phyloP scores from a whole-genome alignment of 2,329 filamentous ascomycete genomes.

The Aspergillus sp. region DNA sequence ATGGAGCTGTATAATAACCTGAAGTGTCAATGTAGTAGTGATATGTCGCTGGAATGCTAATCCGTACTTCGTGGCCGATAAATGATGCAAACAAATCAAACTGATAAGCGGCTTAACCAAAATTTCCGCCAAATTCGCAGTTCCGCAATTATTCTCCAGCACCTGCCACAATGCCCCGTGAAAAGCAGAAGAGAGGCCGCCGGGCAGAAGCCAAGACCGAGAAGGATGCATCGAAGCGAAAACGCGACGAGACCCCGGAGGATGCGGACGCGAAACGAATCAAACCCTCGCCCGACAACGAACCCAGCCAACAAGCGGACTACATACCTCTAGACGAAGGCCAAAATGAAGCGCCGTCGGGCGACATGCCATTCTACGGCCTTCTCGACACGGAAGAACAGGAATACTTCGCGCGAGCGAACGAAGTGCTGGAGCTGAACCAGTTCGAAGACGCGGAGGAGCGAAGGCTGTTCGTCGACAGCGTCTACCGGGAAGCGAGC shows the following conservation, averaged over 20 bases:
- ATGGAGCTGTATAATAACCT: too few relatives aligned
- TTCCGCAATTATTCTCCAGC: conserved; percentile 8
- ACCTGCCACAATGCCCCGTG: conserved; percentile 33
- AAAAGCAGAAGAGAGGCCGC: conserved; percentile 39
- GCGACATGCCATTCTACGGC: conserved; percentile 75
- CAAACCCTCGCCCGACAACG: conserved; percentile 22
- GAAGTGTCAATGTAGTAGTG: background rate
- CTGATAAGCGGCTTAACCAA: conserved; percentile 24
- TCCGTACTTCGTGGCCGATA: background rate
- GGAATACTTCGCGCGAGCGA: conserved; percentile 86
- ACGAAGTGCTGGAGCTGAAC: conserved; percentile 82
- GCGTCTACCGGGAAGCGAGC: conserved; percentile 74
- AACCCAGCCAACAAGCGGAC: conserved; percentile 19
- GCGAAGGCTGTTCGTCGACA: conserved; percentile 61
- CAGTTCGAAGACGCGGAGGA: conserved; percentile 72
- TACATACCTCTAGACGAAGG: conserved; percentile 29
- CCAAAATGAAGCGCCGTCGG: conserved; percentile 16
- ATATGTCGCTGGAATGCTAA: background rate
- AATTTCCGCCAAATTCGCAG: conserved; percentile 15
- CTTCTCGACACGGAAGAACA: conserved; percentile 88
- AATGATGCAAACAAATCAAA: conserved; percentile 25
- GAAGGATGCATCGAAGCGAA: conserved; percentile 29
- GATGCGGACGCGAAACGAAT: conserved; percentile 29
- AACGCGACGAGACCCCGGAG: conserved; percentile 26
- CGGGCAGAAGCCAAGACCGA: conserved; percentile 33